phyloP scores from a whole-genome alignment of 1,139 yeast species.

The Geotrichum siamense region DNA sequence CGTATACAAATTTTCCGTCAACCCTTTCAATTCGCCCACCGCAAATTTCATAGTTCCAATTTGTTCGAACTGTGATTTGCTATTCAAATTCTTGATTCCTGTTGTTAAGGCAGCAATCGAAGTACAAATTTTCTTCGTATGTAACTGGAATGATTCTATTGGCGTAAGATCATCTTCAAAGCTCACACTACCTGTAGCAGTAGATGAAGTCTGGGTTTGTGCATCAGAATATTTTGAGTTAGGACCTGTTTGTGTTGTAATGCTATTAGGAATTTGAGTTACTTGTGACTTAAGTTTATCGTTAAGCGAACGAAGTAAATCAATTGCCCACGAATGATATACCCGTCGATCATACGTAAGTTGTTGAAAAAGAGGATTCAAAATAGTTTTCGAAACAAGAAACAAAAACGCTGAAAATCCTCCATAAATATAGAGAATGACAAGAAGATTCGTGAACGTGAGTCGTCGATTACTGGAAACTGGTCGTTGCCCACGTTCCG shows the following conservation, averaged over 20 bases:
- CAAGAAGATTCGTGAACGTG: conserved; percentile 27
- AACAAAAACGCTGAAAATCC: conserved; percentile 32
- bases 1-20: conserved; percentile 3
- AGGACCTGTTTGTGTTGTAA: conserved; percentile 22
- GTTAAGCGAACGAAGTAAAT: conserved; percentile 22
- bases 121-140: conserved; percentile 8
- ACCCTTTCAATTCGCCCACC: conserved; percentile 2
- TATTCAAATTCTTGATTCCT: background rate
- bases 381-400: conserved; percentile 30
- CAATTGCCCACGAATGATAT: conserved; percentile 27
- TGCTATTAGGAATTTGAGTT: conserved; percentile 24
- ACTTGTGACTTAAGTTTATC: conserved; percentile 22
- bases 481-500: conserved; percentile 21
- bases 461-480: conserved; percentile 18
- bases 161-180: conserved; percentile 10
- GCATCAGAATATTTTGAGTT: conserved; percentile 27
- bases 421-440: conserved; percentile 32
- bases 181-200: conserved; percentile 1
- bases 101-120: conserved; percentile 2
- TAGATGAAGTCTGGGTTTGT: conserved; percentile 29
- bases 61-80: conserved; percentile 3
- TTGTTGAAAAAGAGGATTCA: conserved; percentile 33
- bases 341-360: conserved; percentile 32
- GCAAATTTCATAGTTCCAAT: conserved; percentile 8
- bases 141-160: conserved; percentile 6